A percentile compares a stretch with the other conserved stretches of the same genome.
Conservation (phyloP, 2,329 filamentous ascomycete genomes). For the Xylaria sp. region DNA sequence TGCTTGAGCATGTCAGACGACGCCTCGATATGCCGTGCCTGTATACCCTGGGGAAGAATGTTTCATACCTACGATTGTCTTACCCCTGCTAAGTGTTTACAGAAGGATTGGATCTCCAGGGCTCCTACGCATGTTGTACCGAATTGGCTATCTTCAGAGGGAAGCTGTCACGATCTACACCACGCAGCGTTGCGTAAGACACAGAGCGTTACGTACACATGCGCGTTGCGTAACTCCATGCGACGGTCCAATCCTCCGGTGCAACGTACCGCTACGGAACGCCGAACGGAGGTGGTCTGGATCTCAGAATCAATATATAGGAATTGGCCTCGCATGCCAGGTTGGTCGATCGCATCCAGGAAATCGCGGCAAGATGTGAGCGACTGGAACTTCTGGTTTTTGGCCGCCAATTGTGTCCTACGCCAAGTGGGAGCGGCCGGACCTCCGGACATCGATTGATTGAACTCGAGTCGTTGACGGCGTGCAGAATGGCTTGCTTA, state of each 20-base stretch:
- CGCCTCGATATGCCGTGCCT: constrained; percentile 2
- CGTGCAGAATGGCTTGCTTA: constrained; percentile 14
- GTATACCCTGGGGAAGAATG: background rate
- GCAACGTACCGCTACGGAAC: constrained; percentile 18
- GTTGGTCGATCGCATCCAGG: background rate
- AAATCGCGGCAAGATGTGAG: background rate
- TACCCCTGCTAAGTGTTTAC: background rate
- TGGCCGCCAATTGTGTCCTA: constrained; percentile 20
- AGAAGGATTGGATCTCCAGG: constrained; percentile 1
- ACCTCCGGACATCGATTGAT: constrained; percentile 20
- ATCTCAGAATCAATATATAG: background rate
- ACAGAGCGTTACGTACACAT: constrained; percentile 7
- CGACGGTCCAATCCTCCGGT: constrained; percentile 22
- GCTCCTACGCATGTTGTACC: background rate
- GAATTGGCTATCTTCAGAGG: background rate
- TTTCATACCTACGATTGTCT: constrained; percentile 7
- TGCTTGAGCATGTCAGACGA: constrained; percentile 13
- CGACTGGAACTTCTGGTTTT: constrained; percentile 13
- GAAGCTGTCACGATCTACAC: constrained; percentile 10
- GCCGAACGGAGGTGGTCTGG: constrained; percentile 12
- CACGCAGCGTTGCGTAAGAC: constrained; percentile 22
- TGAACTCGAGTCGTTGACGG: background rate
- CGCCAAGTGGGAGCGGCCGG: constrained; percentile 23
- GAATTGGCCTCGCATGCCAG: background rate
- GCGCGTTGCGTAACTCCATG: constrained; percentile 22